phyloP scores from a whole-genome alignment of 106 monocot genomes.

The Apostasia ramifera region DNA sequence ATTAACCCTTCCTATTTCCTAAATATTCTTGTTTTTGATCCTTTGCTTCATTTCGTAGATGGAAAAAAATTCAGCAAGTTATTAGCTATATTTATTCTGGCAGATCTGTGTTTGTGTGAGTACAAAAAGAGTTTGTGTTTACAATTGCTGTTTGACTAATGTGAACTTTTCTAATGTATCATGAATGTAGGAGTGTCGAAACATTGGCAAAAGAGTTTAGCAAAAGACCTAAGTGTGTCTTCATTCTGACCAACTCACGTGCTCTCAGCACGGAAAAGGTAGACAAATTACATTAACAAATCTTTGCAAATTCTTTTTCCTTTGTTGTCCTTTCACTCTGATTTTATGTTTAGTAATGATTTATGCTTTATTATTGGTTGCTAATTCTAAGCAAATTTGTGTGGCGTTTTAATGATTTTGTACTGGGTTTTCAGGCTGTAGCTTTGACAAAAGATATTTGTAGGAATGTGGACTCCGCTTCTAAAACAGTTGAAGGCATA shows the following conservation, averaged over 20 bases:
- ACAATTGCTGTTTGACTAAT: neutral
- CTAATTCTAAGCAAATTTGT: neutral
- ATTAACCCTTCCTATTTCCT: neutral
- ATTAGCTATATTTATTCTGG: no score
- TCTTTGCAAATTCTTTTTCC: no score
- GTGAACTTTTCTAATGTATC: slow-evolving; percentile 1
- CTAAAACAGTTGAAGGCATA: slow-evolving; percentile 53
- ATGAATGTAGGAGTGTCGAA: slow-evolving; percentile 59
- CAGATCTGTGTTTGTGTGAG: no score
- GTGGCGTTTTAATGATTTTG: neutral
- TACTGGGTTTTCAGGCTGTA: slow-evolving; percentile 42
- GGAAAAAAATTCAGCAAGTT: no score
- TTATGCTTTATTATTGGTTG: neutral
- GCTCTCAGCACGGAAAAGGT: slow-evolving; percentile 87
- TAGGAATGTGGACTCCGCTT: slow-evolving; percentile 72
- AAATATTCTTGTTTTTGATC: no score
- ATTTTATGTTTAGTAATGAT: no score
- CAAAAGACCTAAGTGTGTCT: slow-evolving; percentile 66
- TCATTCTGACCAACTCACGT: slow-evolving; percentile 93
- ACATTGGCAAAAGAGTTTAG: slow-evolving; percentile 59
- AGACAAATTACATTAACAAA: slow-evolving; percentile 4
- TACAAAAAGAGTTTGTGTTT: neutral
- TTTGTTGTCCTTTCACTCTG: no score
- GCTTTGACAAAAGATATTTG: slow-evolving; percentile 78
- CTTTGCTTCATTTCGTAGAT: no score